Base-by-base conservation (phyloP, 2,329 filamentous ascomycete species). In the Cryphonectria nitschkei region DNA sequence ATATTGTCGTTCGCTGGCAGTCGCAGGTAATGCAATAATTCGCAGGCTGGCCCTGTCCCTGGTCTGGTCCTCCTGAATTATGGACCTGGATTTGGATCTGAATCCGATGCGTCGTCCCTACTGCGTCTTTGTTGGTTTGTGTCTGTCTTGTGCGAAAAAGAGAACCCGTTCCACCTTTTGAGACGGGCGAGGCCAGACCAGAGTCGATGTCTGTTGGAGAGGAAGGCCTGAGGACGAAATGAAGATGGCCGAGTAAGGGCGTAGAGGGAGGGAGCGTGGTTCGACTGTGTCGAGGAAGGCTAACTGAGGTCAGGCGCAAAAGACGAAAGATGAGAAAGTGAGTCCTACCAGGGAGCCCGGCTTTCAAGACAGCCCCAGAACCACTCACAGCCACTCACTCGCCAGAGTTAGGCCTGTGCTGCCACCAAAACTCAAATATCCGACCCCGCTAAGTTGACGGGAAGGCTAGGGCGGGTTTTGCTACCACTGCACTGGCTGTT, bases 81-180 rank as follows among this genome's bases (percentile, higher is more conserved):
- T 64, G 61, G 37, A 43, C 16, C 61, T 64, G 61, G 61, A 46
- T 3, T 37, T 26, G 37, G 61, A 63, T 43, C 37, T 50, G 46
- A 19, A 50, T 50, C 46, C 9, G 46, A 50, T n/a, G 46, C 46
- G 46, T 50, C 46, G 46, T 50, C 22, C 46, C 22, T n/a, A 11
- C 46, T 50, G 46, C 43, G 16, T 50, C 19, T 50, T 22, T 50
- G 43, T 50, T 22, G 1, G 43, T 50, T 16, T 50, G 43, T 50
- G 19, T 16, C 43, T 50, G 22, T n/a, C 22, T 16, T 43, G 13
- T 16, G 41, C 3, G 22, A 9, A 22, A 50, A 22, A 50, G 46
- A 22, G 22, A 22, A 6, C 43, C 46, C 22, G 46, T n/a, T 50
- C 46, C 46, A n/a, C 46, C 46, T n/a, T 19, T n/a, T 39, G 37